Conservation (phyloP, 1,284 basidiomycete genomes). For the Sanguinoderma infundibulare region DNA sequence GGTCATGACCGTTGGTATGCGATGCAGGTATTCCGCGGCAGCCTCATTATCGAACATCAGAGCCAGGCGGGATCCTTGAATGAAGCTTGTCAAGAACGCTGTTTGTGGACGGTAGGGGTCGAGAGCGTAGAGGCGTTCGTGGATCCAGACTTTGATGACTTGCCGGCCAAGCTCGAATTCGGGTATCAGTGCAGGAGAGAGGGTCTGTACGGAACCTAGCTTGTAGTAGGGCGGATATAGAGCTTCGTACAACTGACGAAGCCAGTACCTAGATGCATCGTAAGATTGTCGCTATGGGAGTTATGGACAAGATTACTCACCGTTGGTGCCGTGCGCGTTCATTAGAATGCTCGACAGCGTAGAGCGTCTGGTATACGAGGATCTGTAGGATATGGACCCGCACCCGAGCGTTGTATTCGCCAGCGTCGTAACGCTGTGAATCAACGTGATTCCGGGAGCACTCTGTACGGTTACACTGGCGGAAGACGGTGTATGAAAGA, state of each 20-base stretch:
- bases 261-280: constrained; percentile 25
- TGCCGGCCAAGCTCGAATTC: constrained; percentile 39
- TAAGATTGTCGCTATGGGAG: neutral
- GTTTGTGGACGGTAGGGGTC: constrained; percentile 8
- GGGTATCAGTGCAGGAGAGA: constrained; percentile 41
- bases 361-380: constrained; percentile 43
- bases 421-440: constrained; percentile 28
- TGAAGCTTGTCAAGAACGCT: constrained; percentile 21
- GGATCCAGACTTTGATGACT: constrained; percentile 46
- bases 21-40: constrained; percentile 21
- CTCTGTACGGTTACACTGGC: constrained; percentile 38
- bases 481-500: constrained; percentile 38
- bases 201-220: constrained; percentile 32
- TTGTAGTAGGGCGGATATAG: constrained; percentile 27
- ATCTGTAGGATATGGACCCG: constrained; percentile 53
- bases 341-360: constrained; percentile 27
- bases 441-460: constrained; percentile 47
- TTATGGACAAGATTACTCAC: constrained; percentile 24
- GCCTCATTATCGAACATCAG: constrained; percentile 25
- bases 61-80: constrained; percentile 31
- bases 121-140: constrained; percentile 39
- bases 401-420: constrained; percentile 44
- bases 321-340: constrained; percentile 18
- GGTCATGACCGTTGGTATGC: constrained; percentile 22
- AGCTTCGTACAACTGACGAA: constrained; percentile 28